Evolutionary conservation across 2,329 filamentous ascomycete genomes (phyloP), one percentile per base, ranked within the genome.

Genomic region (Myriosclerotinia duriaeana): DNA sequence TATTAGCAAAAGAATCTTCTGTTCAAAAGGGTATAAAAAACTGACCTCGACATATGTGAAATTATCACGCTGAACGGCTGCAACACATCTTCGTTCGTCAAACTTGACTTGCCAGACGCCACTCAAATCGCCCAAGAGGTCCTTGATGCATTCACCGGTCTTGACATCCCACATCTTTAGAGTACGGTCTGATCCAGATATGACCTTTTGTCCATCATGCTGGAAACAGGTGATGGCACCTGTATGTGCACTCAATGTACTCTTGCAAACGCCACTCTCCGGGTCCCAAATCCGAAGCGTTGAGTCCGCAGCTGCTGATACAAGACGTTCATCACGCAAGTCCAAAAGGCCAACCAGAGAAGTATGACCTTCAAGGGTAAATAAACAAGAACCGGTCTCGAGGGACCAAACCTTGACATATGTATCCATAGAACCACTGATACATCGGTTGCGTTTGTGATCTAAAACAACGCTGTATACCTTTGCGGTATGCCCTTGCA

Each of bases 101-200:
- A 99, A 99, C 75, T 95, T 95, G 74, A 99, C 95, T 80, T 99
- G 95, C 95, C 95, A 99, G 9, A 99, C 95, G n/a, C 94, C 93
- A 72, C 89, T 94, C 46, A 99, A 83, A 75, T 97, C 93, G 17
- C 92, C 97, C 74, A 99, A 83, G 53, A 99, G 84, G 78, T 99
- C 94, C 72, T 94, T 91, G 63, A 97, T 88, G 77, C 93, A 97
- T 74, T 97, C 91, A 59, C 95, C 95, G 1, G 89, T 96, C 74
- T 88, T 87, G 60, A 97, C 90, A 75, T 99, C 92, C 95, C 95
- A 99, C 92, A 99, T 96, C 82, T 99, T 99, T 70, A 99, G 83
- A 4, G 92, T 97, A 74, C 94, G 89, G 77, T 99, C 95, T 67
- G 92, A 97, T 65, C 95, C 95, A 52, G 92, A 96, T 66, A 99